Evolutionary conservation across 495 filamentous ascomycete species (phyloP).

Genomic region (Annulohypoxylon stygium): DNA sequence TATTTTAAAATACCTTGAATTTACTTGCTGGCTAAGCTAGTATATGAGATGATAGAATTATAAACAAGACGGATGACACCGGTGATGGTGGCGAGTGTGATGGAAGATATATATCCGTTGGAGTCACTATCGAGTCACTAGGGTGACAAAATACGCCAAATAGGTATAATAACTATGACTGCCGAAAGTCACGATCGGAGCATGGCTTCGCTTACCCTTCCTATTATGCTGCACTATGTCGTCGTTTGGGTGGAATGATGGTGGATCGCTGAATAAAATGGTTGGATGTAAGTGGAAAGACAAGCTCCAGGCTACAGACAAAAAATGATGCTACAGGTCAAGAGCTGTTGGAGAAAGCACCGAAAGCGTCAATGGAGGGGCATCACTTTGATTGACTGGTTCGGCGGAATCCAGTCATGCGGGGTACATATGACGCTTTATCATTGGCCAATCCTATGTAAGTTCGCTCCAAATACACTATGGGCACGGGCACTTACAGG

Average conservation of each 20-base stretch:
- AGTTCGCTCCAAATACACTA: not conserved
- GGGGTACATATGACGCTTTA: slow-evolving; percentile 31
- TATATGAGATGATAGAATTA: not conserved
- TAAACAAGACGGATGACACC: not conserved
- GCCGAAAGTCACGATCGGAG: slow-evolving; percentile 16
- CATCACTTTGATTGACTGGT: slow-evolving; percentile 25
- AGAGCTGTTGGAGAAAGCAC: slow-evolving; percentile 22
- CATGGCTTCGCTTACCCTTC: slow-evolving; percentile 1
- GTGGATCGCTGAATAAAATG: too few relatives aligned
- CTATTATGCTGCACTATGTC: slow-evolving; percentile 37
- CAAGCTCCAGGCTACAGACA: not conserved
- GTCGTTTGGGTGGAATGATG: slow-evolving; percentile 24
- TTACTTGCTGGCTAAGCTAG: slow-evolving; percentile 31
- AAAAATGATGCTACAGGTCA: slow-evolving; percentile 3
- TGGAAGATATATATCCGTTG: slow-evolving; percentile 18
- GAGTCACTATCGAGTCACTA: not conserved
- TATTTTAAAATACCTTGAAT: slow-evolving; percentile 32
- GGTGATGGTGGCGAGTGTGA: not conserved
- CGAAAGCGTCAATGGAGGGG: slow-evolving; percentile 34
- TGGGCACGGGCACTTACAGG: not conserved
- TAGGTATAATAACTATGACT: slow-evolving; percentile 5
- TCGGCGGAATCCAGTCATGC: slow-evolving; percentile 12
- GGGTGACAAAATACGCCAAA: slow-evolving; percentile 4
- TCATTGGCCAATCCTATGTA: slow-evolving; percentile 26
- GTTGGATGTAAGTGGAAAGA: slow-evolving; percentile 17